Evolutionary conservation across 352 stramenopile species (phyloP), one percentile per base, ranked within the genome.

Genomic region (Detonula confervacea): DNA sequence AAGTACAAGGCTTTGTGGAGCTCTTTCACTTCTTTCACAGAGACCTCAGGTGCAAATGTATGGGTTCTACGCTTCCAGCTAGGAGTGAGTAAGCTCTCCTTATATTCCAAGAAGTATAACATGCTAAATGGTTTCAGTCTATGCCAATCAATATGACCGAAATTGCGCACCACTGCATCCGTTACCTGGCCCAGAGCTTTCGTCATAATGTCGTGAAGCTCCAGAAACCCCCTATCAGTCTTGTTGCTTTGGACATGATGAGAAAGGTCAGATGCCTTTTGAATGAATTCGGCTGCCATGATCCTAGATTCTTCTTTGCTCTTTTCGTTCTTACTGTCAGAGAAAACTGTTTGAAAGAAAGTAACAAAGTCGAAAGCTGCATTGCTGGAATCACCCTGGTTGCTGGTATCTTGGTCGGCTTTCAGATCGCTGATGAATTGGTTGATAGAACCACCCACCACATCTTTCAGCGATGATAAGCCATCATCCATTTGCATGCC

Each of bases 1-100:
- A 80, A 56, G 49, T 68, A 75, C 39, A 83, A 67, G 9, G 60
- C 56, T 18, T 80, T 59, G 54, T 83, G 67, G 11, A 79, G 44
- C 60, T 68, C 67, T 18, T 64, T 77, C 35, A 77, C 37, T 29
- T 59, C 51, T 1, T 77, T 20, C 7, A 52, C 33, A 47, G 44
- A 42, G 8, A 77, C 46, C 7, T 25, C 14, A 44, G 25, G 39
- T 14, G 49, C 22, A 75, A 69, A 67, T 25, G 16, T 11, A 54
- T 80, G 64, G 22, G 33, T 20, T 60, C 71, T 42, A 22, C 61
- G 35, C 47, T 80, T 80, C 47, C 62, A 80, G 25, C 71, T 80
- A 1, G 71, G 71, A 4, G 71, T 80, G 16, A 16, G 24, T n/a
- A 75, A n/a, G 18, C 47, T 56, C 42, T 80, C 71, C 24, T 51